Evolutionary conservation across 306 rosid species (phyloP), one percentile per base, ranked within the genome.

Genomic region (Quercus engelmannii): DNA sequence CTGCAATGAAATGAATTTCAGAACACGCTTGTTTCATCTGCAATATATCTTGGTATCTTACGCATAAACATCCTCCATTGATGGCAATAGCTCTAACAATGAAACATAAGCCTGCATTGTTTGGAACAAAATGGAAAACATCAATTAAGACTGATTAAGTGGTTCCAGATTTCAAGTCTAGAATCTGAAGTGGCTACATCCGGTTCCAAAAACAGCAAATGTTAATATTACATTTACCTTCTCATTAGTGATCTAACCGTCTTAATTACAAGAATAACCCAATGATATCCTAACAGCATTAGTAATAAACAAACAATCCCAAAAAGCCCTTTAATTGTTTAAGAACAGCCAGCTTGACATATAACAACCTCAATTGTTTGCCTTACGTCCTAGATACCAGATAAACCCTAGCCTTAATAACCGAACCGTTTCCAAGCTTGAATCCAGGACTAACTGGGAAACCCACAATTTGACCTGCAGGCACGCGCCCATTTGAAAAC

Each of bases 401-500:
- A 80, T 91, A 93, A 74, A 93, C 99, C 74, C 93, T 86, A 77
- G 99, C 93, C 81, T 88, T 91, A 67, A 95, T 88, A 35, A 95
- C 92, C 3, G 93, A 84, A 21, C 97, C 94, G 78, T 88, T 90
- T 13, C 92, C 97, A 51, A 95, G 90, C 93, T 93, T 95, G 80
- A 95, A 95, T 56, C 99, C 99, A 20, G 97, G 99, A 76, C 90
- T 82, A 51, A 93, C 95, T 0, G 98, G 92, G 68, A 93, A 91
- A 35, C 97, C 98, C 35, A 95, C 97, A 23, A 85, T 73, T 80
- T 89, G 95, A 80, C 93, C 95, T 19, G 96, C 76, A 0, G 96
- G 91, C 20, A 83, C 86, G n/a, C 89, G 79, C 4, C 92, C 96
- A 8, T 91, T 84, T 0, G 92, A 81, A 76, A 88, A 89, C 73